Conservation (phyloP, 768 basidiomycete genomes). For the Ramaria sp. region DNA sequence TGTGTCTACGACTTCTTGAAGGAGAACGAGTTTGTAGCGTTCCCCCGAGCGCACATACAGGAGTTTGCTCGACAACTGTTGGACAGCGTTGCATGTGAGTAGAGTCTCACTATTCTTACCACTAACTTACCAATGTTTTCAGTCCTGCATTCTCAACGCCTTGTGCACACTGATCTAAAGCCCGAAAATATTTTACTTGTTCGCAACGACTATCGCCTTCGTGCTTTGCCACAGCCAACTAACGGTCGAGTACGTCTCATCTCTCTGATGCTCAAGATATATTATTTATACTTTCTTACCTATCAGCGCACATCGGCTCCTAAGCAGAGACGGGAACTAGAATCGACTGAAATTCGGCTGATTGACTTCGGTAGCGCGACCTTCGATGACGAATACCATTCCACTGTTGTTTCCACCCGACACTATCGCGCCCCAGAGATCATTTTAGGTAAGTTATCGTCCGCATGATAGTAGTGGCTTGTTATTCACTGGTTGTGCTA, state of each 20-base stretch:
- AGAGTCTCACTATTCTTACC: slow-evolving; percentile 5
- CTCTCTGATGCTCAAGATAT: slow-evolving; percentile 3
- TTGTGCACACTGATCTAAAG: slow-evolving; percentile 97
- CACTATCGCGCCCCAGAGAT: slow-evolving; percentile 99
- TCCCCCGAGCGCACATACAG: slow-evolving; percentile 94
- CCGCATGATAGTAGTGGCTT: background rate
- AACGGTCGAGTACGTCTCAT: slow-evolving; percentile 42
- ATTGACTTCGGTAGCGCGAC: slow-evolving; percentile 99
- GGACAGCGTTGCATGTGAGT: slow-evolving; percentile 88
- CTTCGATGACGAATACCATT: slow-evolving; percentile 96
- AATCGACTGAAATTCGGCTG: slow-evolving; percentile 83
- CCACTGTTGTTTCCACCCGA: slow-evolving; percentile 92
- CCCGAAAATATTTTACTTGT: slow-evolving; percentile 98
- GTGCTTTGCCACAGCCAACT: slow-evolving; percentile 37
- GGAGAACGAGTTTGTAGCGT: slow-evolving; percentile 94
- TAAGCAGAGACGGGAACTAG: slow-evolving; percentile 66
- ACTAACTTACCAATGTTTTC: slow-evolving; percentile 11
- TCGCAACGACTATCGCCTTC: slow-evolving; percentile 60
- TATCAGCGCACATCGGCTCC: slow-evolving; percentile 41
- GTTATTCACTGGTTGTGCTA: slow-evolving; percentile 21
- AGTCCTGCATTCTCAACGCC: slow-evolving; percentile 86
- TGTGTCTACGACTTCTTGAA: slow-evolving; percentile 99
- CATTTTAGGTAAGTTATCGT: slow-evolving; percentile 68
- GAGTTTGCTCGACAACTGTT: slow-evolving; percentile 88
- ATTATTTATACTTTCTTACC: background rate